Percentiles rank a stretch among this genome's conserved stretches.
phyloP scores from a whole-genome alignment of 2,329 filamentous ascomycete species.

The Aspergillus hiratsukae region DNA sequence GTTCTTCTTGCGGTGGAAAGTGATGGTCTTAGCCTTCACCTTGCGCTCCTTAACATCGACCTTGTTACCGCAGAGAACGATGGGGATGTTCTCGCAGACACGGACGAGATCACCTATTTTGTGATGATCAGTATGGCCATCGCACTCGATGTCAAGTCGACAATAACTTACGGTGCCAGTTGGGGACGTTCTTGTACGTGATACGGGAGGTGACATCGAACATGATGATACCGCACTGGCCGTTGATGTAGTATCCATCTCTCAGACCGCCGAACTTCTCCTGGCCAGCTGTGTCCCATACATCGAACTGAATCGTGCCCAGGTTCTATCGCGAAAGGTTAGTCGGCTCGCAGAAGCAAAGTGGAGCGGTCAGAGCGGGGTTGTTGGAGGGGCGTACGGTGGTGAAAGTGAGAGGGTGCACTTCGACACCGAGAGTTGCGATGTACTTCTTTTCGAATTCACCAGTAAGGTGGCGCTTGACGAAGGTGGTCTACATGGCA shows the following conservation, averaged over 20 bases:
- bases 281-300: slow-evolving; percentile 98
- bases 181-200: slow-evolving; percentile 99
- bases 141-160: not conserved
- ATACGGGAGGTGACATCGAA: slow-evolving; percentile 99
- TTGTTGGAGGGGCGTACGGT: slow-evolving; percentile 66
- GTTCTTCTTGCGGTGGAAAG: slow-evolving; percentile 99
- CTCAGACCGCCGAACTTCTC: slow-evolving; percentile 99
- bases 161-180: slow-evolving; percentile 93
- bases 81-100: slow-evolving; percentile 98
- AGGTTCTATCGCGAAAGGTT: slow-evolving; percentile 62
- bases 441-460: slow-evolving; percentile 99
- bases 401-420: slow-evolving; percentile 95
- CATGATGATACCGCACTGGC: slow-evolving; percentile 99
- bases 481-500: slow-evolving; percentile 81
- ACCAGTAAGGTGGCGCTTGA: slow-evolving; percentile 99
- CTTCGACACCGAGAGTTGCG: slow-evolving; percentile 97
- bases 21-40: slow-evolving; percentile 99
- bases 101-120: slow-evolving; percentile 85
- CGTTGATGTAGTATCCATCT: slow-evolving; percentile 99
- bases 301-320: slow-evolving; percentile 95
- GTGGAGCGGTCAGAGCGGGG: slow-evolving; percentile 26
- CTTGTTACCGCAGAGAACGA: slow-evolving; percentile 98
- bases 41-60: slow-evolving; percentile 99
- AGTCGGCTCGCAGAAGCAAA: slow-evolving; percentile 18
- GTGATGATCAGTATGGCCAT: slow-evolving; percentile 8